Percentiles rank a stretch among this genome's conserved stretches.
Evolutionary conservation across 352 stramenopile genomes (phyloP).

Genomic region (Phytophthora melonis): DNA sequence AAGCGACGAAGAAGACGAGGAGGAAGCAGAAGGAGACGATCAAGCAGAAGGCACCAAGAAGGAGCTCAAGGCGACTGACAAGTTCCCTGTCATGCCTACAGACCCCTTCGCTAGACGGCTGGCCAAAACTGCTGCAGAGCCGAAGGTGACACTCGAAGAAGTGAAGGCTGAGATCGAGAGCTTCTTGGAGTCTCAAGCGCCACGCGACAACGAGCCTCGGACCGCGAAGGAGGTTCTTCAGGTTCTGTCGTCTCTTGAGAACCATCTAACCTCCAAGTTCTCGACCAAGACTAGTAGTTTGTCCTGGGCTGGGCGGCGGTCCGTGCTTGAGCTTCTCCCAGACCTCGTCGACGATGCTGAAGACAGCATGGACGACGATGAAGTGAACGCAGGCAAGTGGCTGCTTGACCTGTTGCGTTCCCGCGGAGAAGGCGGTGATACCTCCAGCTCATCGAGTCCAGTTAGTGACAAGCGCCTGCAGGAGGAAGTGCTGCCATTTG

Average conservation of each 20-base stretch:
- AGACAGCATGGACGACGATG: constrained; percentile 9
- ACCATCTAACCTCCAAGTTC: constrained; percentile 37
- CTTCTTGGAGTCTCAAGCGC: constrained; percentile 36
- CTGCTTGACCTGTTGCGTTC: constrained; percentile 21
- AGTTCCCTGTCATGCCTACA: constrained; percentile 35
- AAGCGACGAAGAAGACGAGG: constrained; percentile 58
- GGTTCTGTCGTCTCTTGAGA: constrained; percentile 51
- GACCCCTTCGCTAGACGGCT: constrained; percentile 28
- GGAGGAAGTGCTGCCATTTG: constrained; percentile 37
- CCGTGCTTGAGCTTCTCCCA: constrained; percentile 36
- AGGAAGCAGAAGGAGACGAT: constrained; percentile 10
- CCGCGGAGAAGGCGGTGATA: background rate
- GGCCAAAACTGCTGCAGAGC: constrained; percentile 22
- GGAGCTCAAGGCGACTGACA: background rate
- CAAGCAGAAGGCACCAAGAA: constrained; percentile 10
- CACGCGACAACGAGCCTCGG: constrained; percentile 17
- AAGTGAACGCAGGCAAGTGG: constrained; percentile 16
- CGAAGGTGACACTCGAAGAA: constrained; percentile 34
- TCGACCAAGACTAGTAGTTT: constrained; percentile 4
- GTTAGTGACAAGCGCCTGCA: constrained; percentile 23
- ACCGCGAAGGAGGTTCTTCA: constrained; percentile 48
- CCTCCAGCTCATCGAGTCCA: background rate
- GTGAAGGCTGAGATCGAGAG: constrained; percentile 40
- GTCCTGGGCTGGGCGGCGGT: constrained; percentile 33
- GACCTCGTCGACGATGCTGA: constrained; percentile 21